phyloP scores from a whole-genome alignment of 2,329 filamentous ascomycete species.

The Trichocomaceae sp. region DNA sequence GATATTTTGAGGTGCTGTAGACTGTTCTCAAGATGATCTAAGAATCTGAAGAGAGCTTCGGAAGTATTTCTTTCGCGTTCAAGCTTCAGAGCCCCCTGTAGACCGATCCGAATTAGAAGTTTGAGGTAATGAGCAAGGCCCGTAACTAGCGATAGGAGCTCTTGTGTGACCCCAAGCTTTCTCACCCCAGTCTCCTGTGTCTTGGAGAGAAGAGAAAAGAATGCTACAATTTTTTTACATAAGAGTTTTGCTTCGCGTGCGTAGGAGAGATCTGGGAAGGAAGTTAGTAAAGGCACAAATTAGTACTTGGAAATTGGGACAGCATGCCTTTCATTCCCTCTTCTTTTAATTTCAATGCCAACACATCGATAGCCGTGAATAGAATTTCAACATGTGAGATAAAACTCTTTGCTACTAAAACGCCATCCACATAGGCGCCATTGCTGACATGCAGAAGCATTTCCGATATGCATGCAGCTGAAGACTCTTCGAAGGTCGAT shows the following conservation, averaged over 20 bases:
- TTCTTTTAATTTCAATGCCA: conserved; percentile 65
- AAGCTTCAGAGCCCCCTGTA: conserved; percentile 85
- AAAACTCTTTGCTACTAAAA: conserved; percentile 90
- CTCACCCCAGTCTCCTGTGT: conserved; percentile 85
- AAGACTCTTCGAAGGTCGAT: conserved; percentile 95
- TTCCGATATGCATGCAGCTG: conserved; percentile 95
- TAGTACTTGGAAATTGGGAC: not conserved
- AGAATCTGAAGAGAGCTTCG: conserved; percentile 72
- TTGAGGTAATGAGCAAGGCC: conserved; percentile 96
- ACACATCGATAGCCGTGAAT: conserved; percentile 77
- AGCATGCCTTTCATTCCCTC: conserved; percentile 69
- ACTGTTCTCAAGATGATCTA: conserved; percentile 69
- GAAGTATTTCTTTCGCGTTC: conserved; percentile 73
- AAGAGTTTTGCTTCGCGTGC: conserved; percentile 93
- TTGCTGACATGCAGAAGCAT: conserved; percentile 99
- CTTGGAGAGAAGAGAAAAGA: conserved; percentile 91
- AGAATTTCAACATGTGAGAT: conserved; percentile 93
- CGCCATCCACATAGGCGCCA: conserved; percentile 88
- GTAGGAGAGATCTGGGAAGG: conserved; percentile 69
- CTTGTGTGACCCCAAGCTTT: conserved; percentile 92
- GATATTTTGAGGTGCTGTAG: conserved; percentile 71
- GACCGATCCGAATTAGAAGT: conserved; percentile 89
- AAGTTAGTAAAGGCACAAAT: conserved; percentile 19
- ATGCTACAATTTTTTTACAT: conserved; percentile 99
- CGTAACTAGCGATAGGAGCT: conserved; percentile 94